Base-by-base conservation (phyloP, 306 rosid genomes). In the Cucurbita moschata region DNA sequence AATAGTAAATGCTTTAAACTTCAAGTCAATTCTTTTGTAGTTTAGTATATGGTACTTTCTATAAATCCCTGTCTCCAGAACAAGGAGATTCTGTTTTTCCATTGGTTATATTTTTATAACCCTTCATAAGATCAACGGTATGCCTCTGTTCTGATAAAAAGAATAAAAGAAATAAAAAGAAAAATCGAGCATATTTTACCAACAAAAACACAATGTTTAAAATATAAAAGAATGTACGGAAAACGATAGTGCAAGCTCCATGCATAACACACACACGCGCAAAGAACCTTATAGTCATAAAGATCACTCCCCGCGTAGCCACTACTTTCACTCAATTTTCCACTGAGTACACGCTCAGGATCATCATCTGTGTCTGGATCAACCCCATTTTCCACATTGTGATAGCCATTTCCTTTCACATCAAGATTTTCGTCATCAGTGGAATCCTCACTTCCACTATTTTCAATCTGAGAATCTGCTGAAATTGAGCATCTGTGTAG, bases 301-400 rank as follows among this genome's bases (percentile, higher is more conserved):
- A 95, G 97, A 83, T 95, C 99, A 61, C 97, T 91, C 69, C 96
- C 99, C 56, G 88, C 96, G 87, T 85, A 95, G 80, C 96, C 99
- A 79, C 99, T 95, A 79, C 99, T 91, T 84, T 91, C 97, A 74
- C 99, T 95, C 82, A 89, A 79, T 79, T 91, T 95, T 72, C 99
- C 97, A 83, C 99, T 95, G 69, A 85, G 88, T 61, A 88, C 88
- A 81, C 96, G 90, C 35, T 89, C 97, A 58, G 79, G 86, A 70
- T 95, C 96, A 54, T 95, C 99, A 76, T 95, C 97, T 72, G 99
- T 85, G 56, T 95, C 99, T 51, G 82, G 89, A 85, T 89, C 96
- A 61, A 78, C 97, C 84, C 88, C 99, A 84, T 95, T 95, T 85
- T 95, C 97, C 0, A 90, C 96, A 72, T 89, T 96, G 81, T 95